phyloP scores from a whole-genome alignment of 176 grass and related monocot species.

The Calamus simplicifolius region DNA sequence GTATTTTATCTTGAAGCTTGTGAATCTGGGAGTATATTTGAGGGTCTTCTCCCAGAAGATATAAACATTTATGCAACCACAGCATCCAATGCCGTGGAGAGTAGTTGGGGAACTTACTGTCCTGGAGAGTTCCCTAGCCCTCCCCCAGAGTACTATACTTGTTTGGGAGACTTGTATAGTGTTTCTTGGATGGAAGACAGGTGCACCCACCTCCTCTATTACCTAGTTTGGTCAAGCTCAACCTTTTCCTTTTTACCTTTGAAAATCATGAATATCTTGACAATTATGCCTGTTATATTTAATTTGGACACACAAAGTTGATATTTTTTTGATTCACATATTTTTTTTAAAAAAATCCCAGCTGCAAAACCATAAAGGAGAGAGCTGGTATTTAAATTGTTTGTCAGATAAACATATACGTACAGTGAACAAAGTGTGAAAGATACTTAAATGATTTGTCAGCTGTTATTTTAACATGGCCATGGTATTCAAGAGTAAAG shows the following conservation, averaged over 20 bases:
- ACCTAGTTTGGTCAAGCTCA: background rate
- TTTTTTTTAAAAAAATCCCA: background rate
- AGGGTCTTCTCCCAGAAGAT: conserved; percentile 66
- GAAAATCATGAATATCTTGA: no score
- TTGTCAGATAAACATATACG: no score
- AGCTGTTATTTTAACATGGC: no score
- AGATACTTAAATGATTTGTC: no score
- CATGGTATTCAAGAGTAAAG: no score
- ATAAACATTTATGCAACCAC: conserved; percentile 95
- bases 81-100: conserved; percentile 84
- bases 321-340: no score
- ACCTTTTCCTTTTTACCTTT: no score
- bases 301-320: no score
- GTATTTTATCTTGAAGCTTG: conserved; percentile 99
- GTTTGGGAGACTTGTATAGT: conserved; percentile 91
- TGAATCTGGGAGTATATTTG: conserved; percentile 95
- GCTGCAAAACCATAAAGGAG: no score
- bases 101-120: conserved; percentile 94
- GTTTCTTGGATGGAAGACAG: conserved; percentile 98
- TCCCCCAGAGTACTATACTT: conserved; percentile 76
- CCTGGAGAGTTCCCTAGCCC: conserved; percentile 58
- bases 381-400: no score
- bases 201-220: conserved; percentile 18
- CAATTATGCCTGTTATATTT: no score
- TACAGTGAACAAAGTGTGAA: no score